Conservation (phyloP, 345 rosid genomes). For the Anacardium occidentale region DNA sequence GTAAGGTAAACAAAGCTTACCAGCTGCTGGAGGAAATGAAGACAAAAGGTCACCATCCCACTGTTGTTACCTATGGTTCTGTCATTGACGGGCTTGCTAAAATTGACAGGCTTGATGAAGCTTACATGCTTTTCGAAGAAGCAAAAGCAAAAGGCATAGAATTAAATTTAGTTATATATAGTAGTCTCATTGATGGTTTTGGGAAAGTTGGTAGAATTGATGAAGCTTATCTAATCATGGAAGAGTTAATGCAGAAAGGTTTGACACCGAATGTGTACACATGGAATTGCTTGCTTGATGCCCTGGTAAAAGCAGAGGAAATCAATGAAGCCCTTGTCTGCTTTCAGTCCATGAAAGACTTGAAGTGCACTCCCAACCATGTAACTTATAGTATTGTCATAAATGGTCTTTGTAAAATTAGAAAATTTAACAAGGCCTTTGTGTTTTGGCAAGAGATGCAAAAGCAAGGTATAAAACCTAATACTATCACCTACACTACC, state of each 20-base stretch:
- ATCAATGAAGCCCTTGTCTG: conserved; percentile 80
- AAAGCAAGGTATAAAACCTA: conserved; percentile 73
- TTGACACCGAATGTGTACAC: conserved; percentile 73
- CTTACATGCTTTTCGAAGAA: conserved; percentile 95
- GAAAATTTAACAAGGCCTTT: conserved; percentile 94
- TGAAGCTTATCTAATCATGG: conserved; percentile 93
- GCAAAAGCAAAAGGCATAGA: conserved; percentile 74
- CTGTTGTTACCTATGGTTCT: conserved; percentile 94
- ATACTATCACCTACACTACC: conserved; percentile 63
- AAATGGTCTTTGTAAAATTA: conserved; percentile 79
- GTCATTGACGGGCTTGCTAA: conserved; percentile 84
- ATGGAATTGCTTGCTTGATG: conserved; percentile 97
- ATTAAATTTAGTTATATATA: conserved; percentile 71
- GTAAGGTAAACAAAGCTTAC: conserved; percentile 87
- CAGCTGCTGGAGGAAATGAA: conserved; percentile 97
- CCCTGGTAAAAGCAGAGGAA: conserved; percentile 89
- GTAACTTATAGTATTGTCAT: conserved; percentile 80
- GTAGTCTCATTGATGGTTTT: conserved; percentile 92
- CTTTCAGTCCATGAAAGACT: conserved; percentile 82
- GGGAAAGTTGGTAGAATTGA: conserved; percentile 96
- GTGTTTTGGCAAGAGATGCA: conserved; percentile 99
- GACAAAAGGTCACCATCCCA: conserved; percentile 70
- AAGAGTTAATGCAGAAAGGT: conserved; percentile 93
- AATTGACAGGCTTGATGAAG: conserved; percentile 95
- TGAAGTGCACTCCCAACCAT: conserved; percentile 69